Percentiles rank a stretch among this genome's conserved stretches.
phyloP scores from a whole-genome alignment of 1,139 yeast genomes.

The Diutina mesorugosa region DNA sequence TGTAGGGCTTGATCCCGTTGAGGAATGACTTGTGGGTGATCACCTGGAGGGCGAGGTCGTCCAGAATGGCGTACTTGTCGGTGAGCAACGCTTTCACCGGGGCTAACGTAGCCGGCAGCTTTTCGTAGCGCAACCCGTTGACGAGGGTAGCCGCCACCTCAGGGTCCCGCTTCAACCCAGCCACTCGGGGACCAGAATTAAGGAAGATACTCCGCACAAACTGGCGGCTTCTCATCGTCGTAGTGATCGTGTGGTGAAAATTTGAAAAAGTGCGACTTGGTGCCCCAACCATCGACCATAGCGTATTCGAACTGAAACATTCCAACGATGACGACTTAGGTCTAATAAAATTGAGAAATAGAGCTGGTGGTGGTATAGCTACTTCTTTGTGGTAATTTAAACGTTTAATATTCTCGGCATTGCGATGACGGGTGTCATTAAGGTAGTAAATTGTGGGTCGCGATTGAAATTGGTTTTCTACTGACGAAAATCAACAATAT shows the following conservation, averaged over 20 bases:
- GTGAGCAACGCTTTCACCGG: constrained; percentile 34
- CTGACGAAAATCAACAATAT: no score
- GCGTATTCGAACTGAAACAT: neutral
- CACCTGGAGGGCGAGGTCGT: constrained; percentile 56
- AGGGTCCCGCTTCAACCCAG: constrained; percentile 73
- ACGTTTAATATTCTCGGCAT: no score
- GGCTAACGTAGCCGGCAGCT: constrained; percentile 32
- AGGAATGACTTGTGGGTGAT: constrained; percentile 91
- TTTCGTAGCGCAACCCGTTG: constrained; percentile 49
- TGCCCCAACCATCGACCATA: neutral
- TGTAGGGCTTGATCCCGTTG: constrained; percentile 79
- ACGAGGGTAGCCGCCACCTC: constrained; percentile 44
- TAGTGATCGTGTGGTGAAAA: neutral
- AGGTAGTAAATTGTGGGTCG: no score
- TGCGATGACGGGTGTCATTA: no score
- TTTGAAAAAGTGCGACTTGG: neutral
- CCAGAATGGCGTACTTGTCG: constrained; percentile 31
- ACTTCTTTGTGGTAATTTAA: no score
- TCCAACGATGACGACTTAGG: no score
- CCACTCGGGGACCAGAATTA: constrained; percentile 50
- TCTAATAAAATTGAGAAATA: no score
- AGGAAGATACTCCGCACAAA: constrained; percentile 13
- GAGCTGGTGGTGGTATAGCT: no score
- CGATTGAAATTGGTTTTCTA: no score
- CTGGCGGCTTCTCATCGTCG: constrained; percentile 4